Base-by-base conservation (phyloP, 192 early-diverging fungal genomes). In the Chytriomyces hyalinus region DNA sequence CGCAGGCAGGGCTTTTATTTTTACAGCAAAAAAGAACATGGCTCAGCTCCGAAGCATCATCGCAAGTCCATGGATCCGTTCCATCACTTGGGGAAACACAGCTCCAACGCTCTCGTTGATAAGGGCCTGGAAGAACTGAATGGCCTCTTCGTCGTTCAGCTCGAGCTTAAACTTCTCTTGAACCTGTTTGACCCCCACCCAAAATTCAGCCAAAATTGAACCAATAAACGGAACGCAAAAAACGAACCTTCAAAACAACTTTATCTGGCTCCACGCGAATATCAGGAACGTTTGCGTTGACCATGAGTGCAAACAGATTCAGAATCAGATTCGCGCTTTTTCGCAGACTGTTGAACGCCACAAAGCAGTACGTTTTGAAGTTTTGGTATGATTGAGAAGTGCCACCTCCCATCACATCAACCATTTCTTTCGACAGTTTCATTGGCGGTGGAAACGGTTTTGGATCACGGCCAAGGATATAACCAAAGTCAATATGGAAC, bases 401-500 rank as follows among this genome's bases (percentile, higher is more conserved):
- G 44, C 94, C 91, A 36, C 97, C 97, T 48, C 98, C 98, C 96
- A 99, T 97, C 0, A 94, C 96, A 78, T 99, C 98, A 6, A 99
- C 95, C 98, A 99, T 99, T 87, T 99, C 98, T 77, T 97, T 97
- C 78, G 94, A 96, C 47, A 99, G 90, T 82, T 99, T 99, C 97
- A 99, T 99, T 0, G 98, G 98, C 11, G 98, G 97, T 49, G 98
- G 98, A 87, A 99, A 99, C 5, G 98, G 98, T 79, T 99, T 99
- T 2, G 98, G 98, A 72, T 99, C 98, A 61, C 98, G 89, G 6
- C 98, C 98, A 6, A 99, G 89, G 49, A 99, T 98, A 80, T 95
- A 99, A 15, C 97, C 96, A 88, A 98, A 99, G 82, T 99, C 98
- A 24, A 99, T 93, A 80, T 99, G 98, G 83, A 99, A 98, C 53